phyloP scores from a whole-genome alignment of 306 rosid species.

The Canavalia ensiformis region DNA sequence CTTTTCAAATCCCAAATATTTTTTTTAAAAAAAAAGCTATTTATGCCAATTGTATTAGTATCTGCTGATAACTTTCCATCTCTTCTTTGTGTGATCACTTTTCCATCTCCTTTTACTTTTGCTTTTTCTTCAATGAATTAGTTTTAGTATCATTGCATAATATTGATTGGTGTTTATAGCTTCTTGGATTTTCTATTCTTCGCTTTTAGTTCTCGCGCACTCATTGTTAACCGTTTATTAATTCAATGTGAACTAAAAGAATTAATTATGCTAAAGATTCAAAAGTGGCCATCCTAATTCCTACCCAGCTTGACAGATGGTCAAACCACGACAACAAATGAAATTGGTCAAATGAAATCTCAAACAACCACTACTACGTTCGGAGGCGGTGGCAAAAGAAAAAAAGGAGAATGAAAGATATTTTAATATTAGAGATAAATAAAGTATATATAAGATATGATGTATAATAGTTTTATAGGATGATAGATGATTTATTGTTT shows the following conservation, averaged over 20 bases:
- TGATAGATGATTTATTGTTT: no score
- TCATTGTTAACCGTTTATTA: slow-evolving; percentile 31
- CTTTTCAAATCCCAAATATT: slow-evolving; percentile 38
- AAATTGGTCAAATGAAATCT: slow-evolving; percentile 49
- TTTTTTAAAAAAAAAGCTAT: neutral
- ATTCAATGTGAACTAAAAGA: slow-evolving; percentile 15
- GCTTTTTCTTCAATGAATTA: neutral
- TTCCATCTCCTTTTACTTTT: neutral
- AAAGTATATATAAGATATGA: no score
- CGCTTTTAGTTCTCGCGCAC: neutral
- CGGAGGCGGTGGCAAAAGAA: slow-evolving; percentile 24
- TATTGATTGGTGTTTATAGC: slow-evolving; percentile 51
- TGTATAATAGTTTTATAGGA: no score
- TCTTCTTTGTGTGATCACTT: neutral
- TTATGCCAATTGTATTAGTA: neutral
- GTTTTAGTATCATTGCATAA: slow-evolving; percentile 31
- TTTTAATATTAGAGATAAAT: no score
- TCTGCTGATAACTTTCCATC: neutral
- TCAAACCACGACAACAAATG: slow-evolving; percentile 42
- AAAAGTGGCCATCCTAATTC: neutral
- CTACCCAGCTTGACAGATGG: slow-evolving; percentile 13
- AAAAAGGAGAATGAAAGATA: no score
- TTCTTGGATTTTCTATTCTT: slow-evolving; percentile 49
- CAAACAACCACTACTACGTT: slow-evolving; percentile 50
- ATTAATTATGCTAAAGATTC: neutral